Base-by-base conservation (phyloP, 768 basidiomycete species). In the Suillus occidentalis region DNA sequence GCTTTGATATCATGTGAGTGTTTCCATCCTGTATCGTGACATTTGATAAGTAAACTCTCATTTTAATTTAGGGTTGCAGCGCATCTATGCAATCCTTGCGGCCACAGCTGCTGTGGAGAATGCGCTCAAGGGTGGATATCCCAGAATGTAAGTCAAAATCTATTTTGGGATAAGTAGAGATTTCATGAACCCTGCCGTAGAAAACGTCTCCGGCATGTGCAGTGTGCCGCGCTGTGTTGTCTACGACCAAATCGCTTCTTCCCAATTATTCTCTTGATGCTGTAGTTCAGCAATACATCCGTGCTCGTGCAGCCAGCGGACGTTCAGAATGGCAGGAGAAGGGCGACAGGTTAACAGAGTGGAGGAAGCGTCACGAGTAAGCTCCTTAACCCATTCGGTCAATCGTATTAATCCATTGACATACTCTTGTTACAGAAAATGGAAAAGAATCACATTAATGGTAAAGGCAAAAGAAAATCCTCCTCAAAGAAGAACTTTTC, bases 31-130 rank as follows among this genome's bases (percentile, higher is more conserved):
- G 36, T 34, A 55, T 62, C 10, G 28, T 8, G 16, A 37, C 16
- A 18, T 20, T 45, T 65, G 37, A 13, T 31, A 40, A 50, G 62
- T 31, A 52, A 47, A 47, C 62, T 64, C n/a, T 67, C 60, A 61
- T 40, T 50, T n/a, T 49, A 22, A 31, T 63, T 16, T 65, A 91
- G 90, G 62, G 87, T 84, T 40, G 84, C 82, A 39, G 80, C 89
- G 4, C 86, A 91, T 71, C 66, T 86, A 34, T 81, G 84, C 28
- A 89, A 87, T 70, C 89, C 90, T 3, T 92, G 91, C 69, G 91
- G 91, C 14, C 91, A 92, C 71, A 87, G 84, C 31, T 84, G 83
- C 65, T 92, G 91, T 64, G 91, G 87, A 9, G 81, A 84, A 49
- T 92, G 91, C 70, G 85, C 84, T 13, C 81, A 83, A 75, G 74